Evolutionary conservation across 345 rosid genomes (phyloP).

Genomic region (Cardamine resedifolia): DNA sequence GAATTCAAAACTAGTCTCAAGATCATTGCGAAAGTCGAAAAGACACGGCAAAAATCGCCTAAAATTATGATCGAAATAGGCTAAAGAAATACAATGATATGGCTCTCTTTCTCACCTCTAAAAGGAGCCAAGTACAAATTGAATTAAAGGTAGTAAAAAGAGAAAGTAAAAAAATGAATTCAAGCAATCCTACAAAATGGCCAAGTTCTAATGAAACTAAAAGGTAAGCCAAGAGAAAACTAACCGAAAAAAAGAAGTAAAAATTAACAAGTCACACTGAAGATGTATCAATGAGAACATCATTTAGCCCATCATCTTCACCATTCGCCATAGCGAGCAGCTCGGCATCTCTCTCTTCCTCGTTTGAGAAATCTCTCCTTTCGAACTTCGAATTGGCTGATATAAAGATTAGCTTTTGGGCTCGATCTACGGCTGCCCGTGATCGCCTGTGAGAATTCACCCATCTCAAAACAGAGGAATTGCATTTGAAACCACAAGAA

Average conservation of each 20-base stretch:
- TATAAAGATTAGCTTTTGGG: constrained; percentile 78
- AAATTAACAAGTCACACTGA: constrained; percentile 60
- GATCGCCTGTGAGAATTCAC: constrained; percentile 64
- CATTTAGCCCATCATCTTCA: constrained; percentile 80
- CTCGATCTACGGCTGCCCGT: constrained; percentile 64
- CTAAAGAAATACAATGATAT: constrained; percentile 34
- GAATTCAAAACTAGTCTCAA: constrained; percentile 25
- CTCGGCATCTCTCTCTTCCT: constrained; percentile 87
- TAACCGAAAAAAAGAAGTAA: neutral
- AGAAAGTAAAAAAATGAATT: constrained; percentile 20
- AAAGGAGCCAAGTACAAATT: constrained; percentile 38
- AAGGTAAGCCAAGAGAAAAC: neutral
- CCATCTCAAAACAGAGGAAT: constrained; percentile 81
- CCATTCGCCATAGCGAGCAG: constrained; percentile 71
- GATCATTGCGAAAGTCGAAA: constrained; percentile 13
- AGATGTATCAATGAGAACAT: constrained; percentile 86
- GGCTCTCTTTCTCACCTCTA: constrained; percentile 33
- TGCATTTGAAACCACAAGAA: constrained; percentile 90
- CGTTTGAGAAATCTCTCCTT: constrained; percentile 69
- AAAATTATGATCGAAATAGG: constrained; percentile 22
- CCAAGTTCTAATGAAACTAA: constrained; percentile 24
- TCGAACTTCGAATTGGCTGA: constrained; percentile 92
- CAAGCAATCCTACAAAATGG: constrained; percentile 39
- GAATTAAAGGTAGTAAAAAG: constrained; percentile 22
- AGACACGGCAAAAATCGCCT: neutral